Percentiles rank a stretch among this genome's conserved stretches.
These are phyloP conservation scores for Solanum chiquidenum DNA, from an alignment of 257 asterid species.

Conservation along the genomic window DNA sequence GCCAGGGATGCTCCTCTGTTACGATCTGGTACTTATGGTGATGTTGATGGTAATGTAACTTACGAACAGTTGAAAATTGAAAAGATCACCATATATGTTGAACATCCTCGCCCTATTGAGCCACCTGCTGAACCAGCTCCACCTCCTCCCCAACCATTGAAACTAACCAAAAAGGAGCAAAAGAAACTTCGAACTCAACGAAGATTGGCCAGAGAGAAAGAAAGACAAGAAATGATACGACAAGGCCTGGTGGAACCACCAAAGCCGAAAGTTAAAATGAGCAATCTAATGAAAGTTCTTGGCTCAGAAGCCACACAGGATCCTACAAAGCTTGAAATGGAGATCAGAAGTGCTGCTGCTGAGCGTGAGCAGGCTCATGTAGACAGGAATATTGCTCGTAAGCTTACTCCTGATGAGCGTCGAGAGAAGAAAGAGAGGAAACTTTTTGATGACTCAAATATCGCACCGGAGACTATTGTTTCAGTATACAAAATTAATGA, in stretches of 20 bases:
- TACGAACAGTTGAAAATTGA: slow-evolving; percentile 57
- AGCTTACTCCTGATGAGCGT: slow-evolving; percentile 94
- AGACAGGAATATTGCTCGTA: slow-evolving; percentile 85
- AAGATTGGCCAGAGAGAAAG: slow-evolving; percentile 78
- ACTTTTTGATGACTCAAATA: slow-evolving; percentile 60
- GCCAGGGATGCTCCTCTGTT: slow-evolving; percentile 80
- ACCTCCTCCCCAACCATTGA: slow-evolving; percentile 94
- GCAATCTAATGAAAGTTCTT: slow-evolving; percentile 94
- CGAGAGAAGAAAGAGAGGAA: slow-evolving; percentile 92
- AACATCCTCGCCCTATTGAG: slow-evolving; percentile 90
- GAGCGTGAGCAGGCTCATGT: slow-evolving; percentile 99
- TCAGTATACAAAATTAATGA: slow-evolving; percentile 73
- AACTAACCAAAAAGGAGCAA: slow-evolving; percentile 88
- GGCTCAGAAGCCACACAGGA: slow-evolving; percentile 99
- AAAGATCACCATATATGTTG: slow-evolving; percentile 66
- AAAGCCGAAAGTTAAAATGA: slow-evolving; percentile 86
- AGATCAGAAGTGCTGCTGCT: slow-evolving; percentile 89
- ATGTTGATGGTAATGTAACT: slow-evolving; percentile 24
- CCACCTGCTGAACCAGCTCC: slow-evolving; percentile 89
- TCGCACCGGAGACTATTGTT: slow-evolving; percentile 44
- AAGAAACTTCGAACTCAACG: slow-evolving; percentile 97
- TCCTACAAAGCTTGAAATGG: slow-evolving; percentile 94
- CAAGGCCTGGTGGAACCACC: slow-evolving; percentile 90
- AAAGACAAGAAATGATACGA: slow-evolving; percentile 91
- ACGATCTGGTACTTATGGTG: slow-evolving; percentile 48